Evolutionary conservation across 1,284 basidiomycete genomes (phyloP).

Genomic region (Kwoniella shivajii): DNA sequence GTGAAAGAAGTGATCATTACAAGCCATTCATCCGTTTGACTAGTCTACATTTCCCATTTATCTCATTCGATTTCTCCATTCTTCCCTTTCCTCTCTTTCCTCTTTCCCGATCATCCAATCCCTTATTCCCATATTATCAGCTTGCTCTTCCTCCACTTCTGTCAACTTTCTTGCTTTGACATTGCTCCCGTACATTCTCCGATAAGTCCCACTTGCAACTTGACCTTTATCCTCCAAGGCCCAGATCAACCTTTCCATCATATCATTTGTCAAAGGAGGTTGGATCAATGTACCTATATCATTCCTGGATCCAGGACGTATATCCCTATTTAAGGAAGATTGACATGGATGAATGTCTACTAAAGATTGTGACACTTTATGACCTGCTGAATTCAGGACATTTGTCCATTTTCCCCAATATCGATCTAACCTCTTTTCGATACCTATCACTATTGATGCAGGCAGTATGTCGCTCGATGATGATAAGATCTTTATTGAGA

Average conservation of each 20-base stretch:
- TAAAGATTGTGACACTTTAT: background rate
- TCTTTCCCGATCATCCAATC: slow-evolving; percentile 8
- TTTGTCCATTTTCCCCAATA: slow-evolving; percentile 10
- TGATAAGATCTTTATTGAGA: background rate
- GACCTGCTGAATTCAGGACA: background rate
- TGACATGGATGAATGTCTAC: background rate
- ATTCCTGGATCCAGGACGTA: background rate
- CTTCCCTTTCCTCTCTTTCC: background rate
- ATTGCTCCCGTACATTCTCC: slow-evolving; percentile 6
- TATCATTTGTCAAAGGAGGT: slow-evolving; percentile 3
- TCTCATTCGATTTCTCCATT: too few species aligned
- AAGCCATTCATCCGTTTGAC: too few species aligned
- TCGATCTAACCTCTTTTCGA: slow-evolving; percentile 4
- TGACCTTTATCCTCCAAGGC: slow-evolving; percentile 4
- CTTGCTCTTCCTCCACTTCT: slow-evolving; percentile 2
- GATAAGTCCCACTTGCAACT: slow-evolving; percentile 7
- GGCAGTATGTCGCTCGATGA: slow-evolving; percentile 2
- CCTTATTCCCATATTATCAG: slow-evolving; percentile 7
- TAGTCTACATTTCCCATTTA: too few species aligned
- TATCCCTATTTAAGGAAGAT: background rate
- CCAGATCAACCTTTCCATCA: slow-evolving; percentile 7
- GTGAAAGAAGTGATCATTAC: too few species aligned
- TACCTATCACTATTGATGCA: background rate
- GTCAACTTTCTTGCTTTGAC: slow-evolving; percentile 5
- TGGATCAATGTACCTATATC: background rate